These are phyloP conservation scores for Emergomyces pasteurianus DNA, from an alignment of 2,329 filamentous ascomycete genomes.

Conservation along the genomic window DNA sequence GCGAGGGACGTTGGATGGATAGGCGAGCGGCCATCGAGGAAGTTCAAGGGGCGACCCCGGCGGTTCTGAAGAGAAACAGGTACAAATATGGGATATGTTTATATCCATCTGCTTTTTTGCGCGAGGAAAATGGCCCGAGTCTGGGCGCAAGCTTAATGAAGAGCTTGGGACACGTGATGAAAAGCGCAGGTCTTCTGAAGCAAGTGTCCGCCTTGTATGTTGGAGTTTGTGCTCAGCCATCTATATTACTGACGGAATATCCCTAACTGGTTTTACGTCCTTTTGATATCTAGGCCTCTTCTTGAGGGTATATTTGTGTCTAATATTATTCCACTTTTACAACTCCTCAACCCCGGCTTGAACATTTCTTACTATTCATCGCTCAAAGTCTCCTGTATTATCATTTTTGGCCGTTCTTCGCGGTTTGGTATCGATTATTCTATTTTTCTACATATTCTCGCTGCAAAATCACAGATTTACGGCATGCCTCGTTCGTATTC, in stretches of 20 bases:
- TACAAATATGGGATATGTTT: not conserved
- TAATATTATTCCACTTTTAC: not conserved
- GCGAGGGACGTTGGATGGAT: constrained; percentile 47
- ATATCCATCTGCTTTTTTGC: not conserved
- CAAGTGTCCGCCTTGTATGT: too few species aligned
- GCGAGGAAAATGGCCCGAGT: not conserved
- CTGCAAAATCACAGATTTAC: not conserved
- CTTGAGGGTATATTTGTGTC: not conserved
- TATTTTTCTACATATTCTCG: not conserved
- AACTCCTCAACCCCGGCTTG: not conserved
- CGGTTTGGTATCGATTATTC: not conserved
- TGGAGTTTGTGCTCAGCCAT: too few species aligned
- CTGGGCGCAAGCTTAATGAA: too few species aligned
- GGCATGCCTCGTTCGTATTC: constrained; percentile 9
- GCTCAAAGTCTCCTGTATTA: too few species aligned
- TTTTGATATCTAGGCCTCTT: not conserved
- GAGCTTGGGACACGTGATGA: not conserved
- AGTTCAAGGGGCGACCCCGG: too few species aligned
- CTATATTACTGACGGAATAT: too few species aligned
- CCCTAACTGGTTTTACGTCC: not conserved
- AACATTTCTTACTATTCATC: too few species aligned
- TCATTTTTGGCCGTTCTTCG: not conserved
- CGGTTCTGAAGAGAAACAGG: not conserved
- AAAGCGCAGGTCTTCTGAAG: too few species aligned
- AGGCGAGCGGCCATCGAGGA: constrained; percentile 47